A percentile compares a stretch with the other conserved stretches of the same genome.
Conservation (phyloP, 495 filamentous ascomycete genomes). For the Hypoxylon trugodes region DNA sequence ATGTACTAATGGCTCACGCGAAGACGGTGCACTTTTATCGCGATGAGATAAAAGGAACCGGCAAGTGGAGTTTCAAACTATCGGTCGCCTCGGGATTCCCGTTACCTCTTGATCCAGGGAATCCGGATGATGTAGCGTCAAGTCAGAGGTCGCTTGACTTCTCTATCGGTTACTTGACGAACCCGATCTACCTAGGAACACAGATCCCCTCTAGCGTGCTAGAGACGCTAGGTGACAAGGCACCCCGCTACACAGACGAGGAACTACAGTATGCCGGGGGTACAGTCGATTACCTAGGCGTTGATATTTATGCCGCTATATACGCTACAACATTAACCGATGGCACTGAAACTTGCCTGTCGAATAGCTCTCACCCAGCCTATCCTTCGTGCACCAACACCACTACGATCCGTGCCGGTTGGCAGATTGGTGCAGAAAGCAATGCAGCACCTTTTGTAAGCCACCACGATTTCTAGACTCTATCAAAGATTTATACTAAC, state of each 20-base stretch:
- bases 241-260: not conserved
- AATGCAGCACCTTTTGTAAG: not conserved
- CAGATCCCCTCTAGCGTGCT: not conserved
- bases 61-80: not conserved
- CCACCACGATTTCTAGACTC: not conserved
- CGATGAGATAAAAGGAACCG: not conserved
- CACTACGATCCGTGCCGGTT: not conserved
- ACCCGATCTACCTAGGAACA: not conserved
- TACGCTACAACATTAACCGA: not conserved
- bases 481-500: not conserved
- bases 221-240: not conserved
- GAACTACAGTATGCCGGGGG: not conserved
- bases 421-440: not conserved
- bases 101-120: not conserved
- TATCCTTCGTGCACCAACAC: not conserved
- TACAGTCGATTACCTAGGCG: not conserved
- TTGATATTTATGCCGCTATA: not conserved
- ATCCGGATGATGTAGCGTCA: not conserved
- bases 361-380: not conserved
- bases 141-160: not conserved
- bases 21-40: not conserved
- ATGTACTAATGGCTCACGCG: not conserved
- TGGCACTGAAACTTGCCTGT: not conserved
- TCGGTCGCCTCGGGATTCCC: not conserved
- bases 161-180: not conserved